A percentile compares a stretch with the other conserved stretches of the same genome.
Conservation (phyloP, 2,329 filamentous ascomycete species). For the Chrysoporthe austroafricana region DNA sequence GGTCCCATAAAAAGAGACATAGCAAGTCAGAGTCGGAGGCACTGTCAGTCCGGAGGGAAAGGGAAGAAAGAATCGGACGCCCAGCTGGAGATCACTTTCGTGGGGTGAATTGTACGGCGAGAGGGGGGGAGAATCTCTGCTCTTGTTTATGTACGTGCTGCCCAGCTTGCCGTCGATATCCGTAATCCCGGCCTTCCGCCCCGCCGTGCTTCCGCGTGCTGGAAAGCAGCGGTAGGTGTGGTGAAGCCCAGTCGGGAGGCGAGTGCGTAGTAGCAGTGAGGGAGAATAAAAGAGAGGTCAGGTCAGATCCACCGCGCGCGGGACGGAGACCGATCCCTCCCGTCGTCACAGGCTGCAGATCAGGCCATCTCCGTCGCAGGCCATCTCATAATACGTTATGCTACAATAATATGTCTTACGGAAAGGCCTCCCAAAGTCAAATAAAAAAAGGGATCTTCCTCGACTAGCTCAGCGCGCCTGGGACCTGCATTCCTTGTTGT, state of each 20-base stretch:
- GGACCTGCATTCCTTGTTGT: too few relatives aligned
- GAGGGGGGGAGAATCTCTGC: not conserved
- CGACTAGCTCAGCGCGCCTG: too few relatives aligned
- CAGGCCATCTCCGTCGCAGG: too few relatives aligned
- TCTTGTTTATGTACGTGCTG: not conserved
- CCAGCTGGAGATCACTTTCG: not conserved
- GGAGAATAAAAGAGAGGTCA: not conserved
- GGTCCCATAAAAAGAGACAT: not conserved
- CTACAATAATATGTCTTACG: too few relatives aligned
- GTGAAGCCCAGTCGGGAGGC: not conserved
- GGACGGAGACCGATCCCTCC: too few relatives aligned
- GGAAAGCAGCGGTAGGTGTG: not conserved
- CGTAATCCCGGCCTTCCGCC: not conserved
- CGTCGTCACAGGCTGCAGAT: too few relatives aligned
- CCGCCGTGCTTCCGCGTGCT: not conserved
- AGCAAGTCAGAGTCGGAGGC: not conserved
- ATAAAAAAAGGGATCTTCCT: too few relatives aligned
- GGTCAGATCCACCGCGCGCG: too few relatives aligned
- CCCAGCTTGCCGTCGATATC: constrained; percentile 1
- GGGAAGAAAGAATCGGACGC: not conserved
- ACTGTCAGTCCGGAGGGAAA: not conserved
- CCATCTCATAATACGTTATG: too few relatives aligned
- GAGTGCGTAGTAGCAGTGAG: not conserved
- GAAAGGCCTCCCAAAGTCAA: too few relatives aligned
- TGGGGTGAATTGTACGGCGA: too few relatives aligned